Base-by-base conservation (phyloP, 805 yeast genomes). In the Kurtzmaniella fragi region DNA sequence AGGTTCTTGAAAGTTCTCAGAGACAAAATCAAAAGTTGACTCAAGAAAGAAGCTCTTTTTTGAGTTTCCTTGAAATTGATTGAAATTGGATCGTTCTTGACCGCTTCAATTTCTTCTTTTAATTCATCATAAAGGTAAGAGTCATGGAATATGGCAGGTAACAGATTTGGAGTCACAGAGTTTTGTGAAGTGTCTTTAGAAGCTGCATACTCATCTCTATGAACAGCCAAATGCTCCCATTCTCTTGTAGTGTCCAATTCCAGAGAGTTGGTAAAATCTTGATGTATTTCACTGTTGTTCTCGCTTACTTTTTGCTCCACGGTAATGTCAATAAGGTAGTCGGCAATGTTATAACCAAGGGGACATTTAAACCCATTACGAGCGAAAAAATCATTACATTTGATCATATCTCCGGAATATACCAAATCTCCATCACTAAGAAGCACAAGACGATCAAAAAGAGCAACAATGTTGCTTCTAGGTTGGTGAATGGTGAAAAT, bases 401-500 rank as follows among this genome's bases (percentile, higher is more conserved):
- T 77, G 5, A 71, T 64, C 73, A 84, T 82, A n/a, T 78, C 80
- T 13, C 99, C 99, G 0, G 96, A 86, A 55, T 84, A 93, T 2
- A 90, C 82, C 57, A 88, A 66, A 47, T 80, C 80, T 43, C 99
- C 98, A 46, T 84, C 84, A 17, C 96, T 83, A 38, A 93, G 69
- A 36, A 93, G 66, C 2, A 91, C 61, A 35, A 93, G 71, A 50
- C 82, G 82, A 55, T 91, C 96, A 60, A 93, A 93, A 41, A 87
- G 64, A 0, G 96, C 82, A 27, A 93, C 97, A 57, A 93, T 91
- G 54, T 93, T 93, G 41, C 96, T 86, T 54, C 99, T 75, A 9
- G 99, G 99, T 57, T 93, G 99, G 64, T 93, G 99, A 47, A 93
- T 93, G 0, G 99, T 88, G 57, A 93, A 84, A 2, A 93, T 78